These are phyloP conservation scores for Epichloe elymi DNA, from an alignment of 2,329 filamentous ascomycete genomes.

Conservation along the genomic window DNA sequence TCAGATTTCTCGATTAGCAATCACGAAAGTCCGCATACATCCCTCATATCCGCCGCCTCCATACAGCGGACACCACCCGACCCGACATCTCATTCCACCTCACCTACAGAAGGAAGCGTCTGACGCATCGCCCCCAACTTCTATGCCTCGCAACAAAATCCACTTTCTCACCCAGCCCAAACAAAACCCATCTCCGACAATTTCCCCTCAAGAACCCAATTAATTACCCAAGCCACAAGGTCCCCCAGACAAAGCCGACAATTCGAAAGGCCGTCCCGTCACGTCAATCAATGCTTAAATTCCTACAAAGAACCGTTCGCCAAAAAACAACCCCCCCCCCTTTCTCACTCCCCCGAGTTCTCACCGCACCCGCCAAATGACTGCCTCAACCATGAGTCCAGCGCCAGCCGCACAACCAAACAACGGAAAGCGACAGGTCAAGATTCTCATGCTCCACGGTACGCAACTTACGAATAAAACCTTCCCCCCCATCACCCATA, in stretches of 20 bases:
- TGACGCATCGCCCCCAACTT: not conserved
- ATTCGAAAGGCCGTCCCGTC: too few relatives aligned
- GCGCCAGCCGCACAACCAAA: not conserved
- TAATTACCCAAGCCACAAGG: not conserved
- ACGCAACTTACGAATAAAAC: slow-evolving; percentile 8
- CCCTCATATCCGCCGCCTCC: not conserved
- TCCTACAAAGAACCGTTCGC: not conserved
- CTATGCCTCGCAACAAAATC: not conserved
- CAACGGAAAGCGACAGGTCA: slow-evolving; percentile 38
- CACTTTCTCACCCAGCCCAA: slow-evolving; percentile 6
- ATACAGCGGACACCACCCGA: too few relatives aligned
- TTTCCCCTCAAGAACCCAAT: not conserved
- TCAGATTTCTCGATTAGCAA: too few relatives aligned
- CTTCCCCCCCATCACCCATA: not conserved
- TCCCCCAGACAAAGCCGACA: too few relatives aligned
- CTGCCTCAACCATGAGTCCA: not conserved
- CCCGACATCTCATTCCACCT: not conserved
- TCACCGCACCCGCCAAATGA: not conserved
- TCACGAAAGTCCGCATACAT: not conserved
- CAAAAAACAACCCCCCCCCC: not conserved
- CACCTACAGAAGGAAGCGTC: not conserved
- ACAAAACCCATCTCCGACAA: not conserved
- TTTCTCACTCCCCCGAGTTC: not conserved
- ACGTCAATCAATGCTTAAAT: too few relatives aligned
- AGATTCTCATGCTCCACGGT: slow-evolving; percentile 70